A percentile compares a stretch with the other conserved stretches of the same genome.
These are phyloP conservation scores for Avena sativa DNA, from an alignment of 176 grass and related monocot species.

Conservation along the genomic window DNA sequence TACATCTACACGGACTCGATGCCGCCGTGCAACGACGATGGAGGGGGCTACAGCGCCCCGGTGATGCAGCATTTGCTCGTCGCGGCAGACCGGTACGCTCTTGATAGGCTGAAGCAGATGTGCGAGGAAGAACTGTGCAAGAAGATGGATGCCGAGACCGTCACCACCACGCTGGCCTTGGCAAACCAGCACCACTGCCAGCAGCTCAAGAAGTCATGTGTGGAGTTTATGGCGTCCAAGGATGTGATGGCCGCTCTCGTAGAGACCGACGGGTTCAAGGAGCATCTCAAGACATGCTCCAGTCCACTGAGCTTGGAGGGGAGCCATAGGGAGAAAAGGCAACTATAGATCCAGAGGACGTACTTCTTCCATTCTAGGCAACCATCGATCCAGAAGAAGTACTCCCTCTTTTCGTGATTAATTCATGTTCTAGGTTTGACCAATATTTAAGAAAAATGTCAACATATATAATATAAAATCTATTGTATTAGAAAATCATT, in stretches of 20 bases:
- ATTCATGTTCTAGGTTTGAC: too few species aligned
- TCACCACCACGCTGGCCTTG: background rate
- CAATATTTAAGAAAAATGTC: too few species aligned
- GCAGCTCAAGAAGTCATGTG: background rate
- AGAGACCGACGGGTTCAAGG: background rate
- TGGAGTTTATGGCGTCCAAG: background rate
- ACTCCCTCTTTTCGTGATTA: too few species aligned
- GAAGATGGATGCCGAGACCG: background rate
- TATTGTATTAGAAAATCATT: too few species aligned
- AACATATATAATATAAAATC: too few species aligned
- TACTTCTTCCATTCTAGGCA: background rate
- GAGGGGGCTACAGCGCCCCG: background rate
- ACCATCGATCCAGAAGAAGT: too few species aligned
- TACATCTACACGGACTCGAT: constrained; percentile 34
- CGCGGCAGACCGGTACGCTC: background rate
- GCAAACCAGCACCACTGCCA: background rate
- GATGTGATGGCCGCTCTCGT: background rate
- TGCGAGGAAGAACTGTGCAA: background rate
- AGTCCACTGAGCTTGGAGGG: background rate
- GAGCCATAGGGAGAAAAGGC: background rate
- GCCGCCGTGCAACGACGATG: background rate
- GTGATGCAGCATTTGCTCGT: constrained; percentile 22
- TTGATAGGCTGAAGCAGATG: background rate
- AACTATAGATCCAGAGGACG: background rate
- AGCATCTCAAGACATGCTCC: background rate